Base-by-base conservation (phyloP, 768 basidiomycete species). In the Phlebiopsis gigantea region DNA sequence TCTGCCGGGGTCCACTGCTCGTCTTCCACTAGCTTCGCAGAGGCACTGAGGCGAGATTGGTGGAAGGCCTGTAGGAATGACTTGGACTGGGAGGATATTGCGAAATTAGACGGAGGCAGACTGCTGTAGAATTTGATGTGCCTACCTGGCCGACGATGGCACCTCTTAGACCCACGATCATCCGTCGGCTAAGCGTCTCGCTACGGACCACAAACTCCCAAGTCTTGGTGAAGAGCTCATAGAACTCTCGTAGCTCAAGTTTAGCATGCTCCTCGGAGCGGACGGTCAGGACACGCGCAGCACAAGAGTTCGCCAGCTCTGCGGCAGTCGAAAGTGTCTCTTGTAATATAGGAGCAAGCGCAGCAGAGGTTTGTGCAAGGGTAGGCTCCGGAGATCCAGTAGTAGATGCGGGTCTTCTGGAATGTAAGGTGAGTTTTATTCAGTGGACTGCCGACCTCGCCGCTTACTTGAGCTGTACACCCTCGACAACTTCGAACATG, bases 121-220 rank as follows among this genome's bases (percentile, higher is more conserved):
- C 34, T 15, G 14, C 26, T 10, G 5, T 14, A 9, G 15, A 5
- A 30, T 14, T 22, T 28, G 6, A 15, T 22, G 31, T 6, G 55
- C 65, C 9, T 39, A 89, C 89, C 78, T 96, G 95, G 53, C 84
- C 78, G 44, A 95, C 84, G 50, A 93, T 81, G 1, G 84, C 88
- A 4, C 94, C 95, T 57, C 97, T 76, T 29, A 98, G 74, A 5
- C 92, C 88, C 55, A 98, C 91, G 57, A 98, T 94, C 93, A 98
- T 98, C 62, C 87, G 77, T 53, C 85, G 79, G 61, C 88, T 91
- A 26, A 97, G 75, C 26, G 85, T 81, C 68, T 99, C 96, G 65
- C 90, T 93, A 61, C 78, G 79, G 24, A 97, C 80, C 8, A 98
- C 93, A 63, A 98, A 98, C 24, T 78, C 72, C 96, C 96, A 98